phyloP scores from a whole-genome alignment of 2,329 filamentous ascomycete species.

The Cryphonectria parasitica region DNA sequence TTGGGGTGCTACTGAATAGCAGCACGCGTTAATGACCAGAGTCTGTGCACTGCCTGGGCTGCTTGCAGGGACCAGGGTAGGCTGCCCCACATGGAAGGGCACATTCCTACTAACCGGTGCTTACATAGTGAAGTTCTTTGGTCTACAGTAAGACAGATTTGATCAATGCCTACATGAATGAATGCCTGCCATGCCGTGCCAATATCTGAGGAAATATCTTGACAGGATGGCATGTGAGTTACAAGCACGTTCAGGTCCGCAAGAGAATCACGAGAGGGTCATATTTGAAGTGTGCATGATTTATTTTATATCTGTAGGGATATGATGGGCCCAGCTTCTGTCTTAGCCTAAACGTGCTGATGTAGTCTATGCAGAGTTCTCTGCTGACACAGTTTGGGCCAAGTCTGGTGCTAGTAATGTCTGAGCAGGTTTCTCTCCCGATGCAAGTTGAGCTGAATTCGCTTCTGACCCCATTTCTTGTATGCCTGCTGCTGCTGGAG shows the following conservation, averaged over 20 bases:
- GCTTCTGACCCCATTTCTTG: neutral
- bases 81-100: neutral
- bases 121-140: neutral
- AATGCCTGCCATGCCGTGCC: neutral
- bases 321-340: neutral
- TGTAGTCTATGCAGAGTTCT: neutral
- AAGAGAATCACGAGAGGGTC: neutral
- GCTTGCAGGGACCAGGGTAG: conserved; percentile 10
- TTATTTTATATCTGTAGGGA: neutral
- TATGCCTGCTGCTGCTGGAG: neutral
- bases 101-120: neutral
- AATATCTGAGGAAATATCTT: neutral
- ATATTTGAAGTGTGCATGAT: neutral
- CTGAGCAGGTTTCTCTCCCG: neutral
- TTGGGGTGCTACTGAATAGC: neutral
- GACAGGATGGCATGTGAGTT: neutral
- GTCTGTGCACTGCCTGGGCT: neutral
- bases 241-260: neutral
- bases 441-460: neutral
- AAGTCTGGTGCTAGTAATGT: neutral
- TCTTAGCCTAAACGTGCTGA: neutral
- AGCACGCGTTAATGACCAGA: conserved; percentile 9
- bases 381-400: neutral
- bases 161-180: neutral
- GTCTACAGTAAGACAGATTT: neutral